Base-by-base conservation (phyloP, 2,329 filamentous ascomycete species). In the Colletotrichum nymphaeae region DNA sequence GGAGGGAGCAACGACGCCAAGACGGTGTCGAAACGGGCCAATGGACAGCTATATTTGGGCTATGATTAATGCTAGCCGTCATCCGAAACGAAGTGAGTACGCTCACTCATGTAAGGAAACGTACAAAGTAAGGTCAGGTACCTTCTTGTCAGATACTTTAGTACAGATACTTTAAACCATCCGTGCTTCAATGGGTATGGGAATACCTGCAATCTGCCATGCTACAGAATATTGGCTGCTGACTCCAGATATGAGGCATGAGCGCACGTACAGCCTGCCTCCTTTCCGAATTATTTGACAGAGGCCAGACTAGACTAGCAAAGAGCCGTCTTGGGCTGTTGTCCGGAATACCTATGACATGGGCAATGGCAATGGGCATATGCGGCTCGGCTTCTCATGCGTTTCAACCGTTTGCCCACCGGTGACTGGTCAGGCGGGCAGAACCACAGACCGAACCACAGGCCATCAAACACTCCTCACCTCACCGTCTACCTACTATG, bases 1-100 rank as follows among this genome's bases (percentile, higher is more conserved):
- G 19, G 16, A 46, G 37, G 35, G 12, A 46, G 14, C 37, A 49
- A 49, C 6, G n/a, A 22, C 12, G 70, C 53, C 52, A 37, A 63
- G 53, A 37, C 53, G 55, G 65, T 70, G 52, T 69, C 66, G 30
- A 32, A 65, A 70, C 46, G 46, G 35, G 66, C 60, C 66, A 70
- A 64, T 70, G 49, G 60, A 46, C 59, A 65, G 67, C 55, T 73
- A 73, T 73, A 57, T 60, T 73, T 70, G 60, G 70, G 59, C 9
- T 56, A 42, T 56, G 49, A 70, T 70, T 65, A 73, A 73, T 69
- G 70, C 67, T 60, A 37, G 22, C 59, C 67, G 60, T 73, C 60
- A 60, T 73, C 55, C 66, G 66, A 73, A 73, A 73, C 70, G 60
- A 46, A 49, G 42, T 49, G 19, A 49, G 14, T 42, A 14, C 37